Percentiles rank a stretch among this genome's conserved stretches.
These are phyloP conservation scores for Spongiforma sp. DNA, from an alignment of 1,284 basidiomycete genomes.

Conservation along the genomic window DNA sequence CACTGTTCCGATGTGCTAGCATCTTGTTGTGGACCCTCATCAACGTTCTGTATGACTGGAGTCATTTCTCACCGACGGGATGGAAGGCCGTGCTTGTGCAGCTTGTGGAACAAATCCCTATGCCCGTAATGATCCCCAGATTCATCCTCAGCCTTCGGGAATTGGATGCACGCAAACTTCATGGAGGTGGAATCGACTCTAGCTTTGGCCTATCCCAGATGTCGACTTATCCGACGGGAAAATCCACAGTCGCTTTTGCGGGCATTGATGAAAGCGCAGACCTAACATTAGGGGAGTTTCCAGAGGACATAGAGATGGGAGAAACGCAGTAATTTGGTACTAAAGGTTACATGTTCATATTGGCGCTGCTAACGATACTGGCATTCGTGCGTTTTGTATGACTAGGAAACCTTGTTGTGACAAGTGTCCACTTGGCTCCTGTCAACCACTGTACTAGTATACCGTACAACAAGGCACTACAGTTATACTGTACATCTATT, in stretches of 20 bases:
- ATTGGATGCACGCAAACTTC: background rate
- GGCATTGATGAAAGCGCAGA: background rate
- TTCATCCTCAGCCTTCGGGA: background rate
- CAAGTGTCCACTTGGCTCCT: no score
- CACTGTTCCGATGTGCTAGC: background rate
- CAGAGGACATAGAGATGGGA: no score
- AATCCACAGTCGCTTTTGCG: background rate
- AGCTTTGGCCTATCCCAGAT: background rate
- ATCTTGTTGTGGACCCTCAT: background rate
- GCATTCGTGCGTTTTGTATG: no score
- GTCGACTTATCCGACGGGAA: background rate
- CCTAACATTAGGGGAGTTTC: no score
- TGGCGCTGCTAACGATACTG: no score
- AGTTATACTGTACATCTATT: no score
- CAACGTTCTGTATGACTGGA: background rate
- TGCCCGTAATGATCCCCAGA: background rate
- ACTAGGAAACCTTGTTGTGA: no score
- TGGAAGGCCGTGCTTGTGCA: background rate
- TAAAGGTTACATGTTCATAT: no score
- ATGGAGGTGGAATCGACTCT: background rate
- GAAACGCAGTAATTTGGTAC: no score
- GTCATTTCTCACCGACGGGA: background rate
- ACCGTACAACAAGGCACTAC: no score
- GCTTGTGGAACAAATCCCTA: background rate
- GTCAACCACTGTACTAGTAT: no score